Evolutionary conservation across 768 basidiomycete genomes (phyloP), one percentile per base, ranked within the genome.

Genomic region (Mycena kentingensis): DNA sequence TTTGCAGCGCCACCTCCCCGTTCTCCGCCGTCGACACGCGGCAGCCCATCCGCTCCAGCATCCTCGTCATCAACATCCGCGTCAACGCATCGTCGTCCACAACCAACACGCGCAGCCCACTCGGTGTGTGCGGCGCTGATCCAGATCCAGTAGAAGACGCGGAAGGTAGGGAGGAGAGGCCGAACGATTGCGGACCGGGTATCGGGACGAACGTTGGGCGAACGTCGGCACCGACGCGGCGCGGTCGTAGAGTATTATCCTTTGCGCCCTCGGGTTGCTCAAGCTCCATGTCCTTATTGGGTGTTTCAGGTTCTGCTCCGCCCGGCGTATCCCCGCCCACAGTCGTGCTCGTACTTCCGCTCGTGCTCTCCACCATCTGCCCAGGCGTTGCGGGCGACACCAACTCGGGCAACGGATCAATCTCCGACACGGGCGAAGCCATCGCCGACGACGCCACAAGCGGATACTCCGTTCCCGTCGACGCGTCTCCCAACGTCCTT

Each of bases 51-150:
- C 85, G 74, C 21, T 75, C 73, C 28, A 88, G 74, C 72, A 85
- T 77, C 25, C 84, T 76, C 22, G 70, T 73, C 87, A 88, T 88
- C 50, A 88, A 70, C 39, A 71, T 78, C 29, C 86, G 75, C 27
- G 86, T 87, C 37, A 88, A 60, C 18, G 71, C 61, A 63, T 88
- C 87, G 61, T 88, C 84, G 59, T 86, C 85, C 0, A 86, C 84
- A 11, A 86, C 83, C 21, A 84, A 74, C 48, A 81, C 83, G n/a
- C 68, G 71, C 48, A 82, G 64, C 3, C 46, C 53, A 19, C 21
- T 39, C 27, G 54, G 44, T 42, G 54, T 24, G 22, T 24, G 43
- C 22, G 54, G 25, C 25, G 42, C 18, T 6, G 43, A 35, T n/a
- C n/a, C n/a, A n/a, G n/a, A n/a, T n/a, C n/a, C n/a, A n/a, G n/a